These are phyloP conservation scores for Kluyveromyces aestuarii DNA, from an alignment of 805 yeast species.

Conservation along the genomic window DNA sequence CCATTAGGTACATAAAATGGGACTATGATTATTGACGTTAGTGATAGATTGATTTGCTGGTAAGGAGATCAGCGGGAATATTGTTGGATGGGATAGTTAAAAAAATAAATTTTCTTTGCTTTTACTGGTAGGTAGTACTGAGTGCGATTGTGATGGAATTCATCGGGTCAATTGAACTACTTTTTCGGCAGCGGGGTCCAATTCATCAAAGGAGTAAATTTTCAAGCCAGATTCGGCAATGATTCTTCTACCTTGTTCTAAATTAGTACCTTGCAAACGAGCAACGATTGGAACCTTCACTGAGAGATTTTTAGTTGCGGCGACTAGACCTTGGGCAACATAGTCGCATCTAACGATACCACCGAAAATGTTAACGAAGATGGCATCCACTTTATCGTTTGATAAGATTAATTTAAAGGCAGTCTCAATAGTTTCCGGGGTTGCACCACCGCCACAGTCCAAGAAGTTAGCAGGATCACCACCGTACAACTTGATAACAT, in stretches of 20 bases:
- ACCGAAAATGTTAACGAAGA: slow-evolving; percentile 97
- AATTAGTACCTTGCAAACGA: slow-evolving; percentile 97
- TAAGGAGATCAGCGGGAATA: no score
- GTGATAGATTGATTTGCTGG: no score
- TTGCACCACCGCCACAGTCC: slow-evolving; percentile 99
- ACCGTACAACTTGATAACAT: slow-evolving; percentile 94
- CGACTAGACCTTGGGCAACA: slow-evolving; percentile 95
- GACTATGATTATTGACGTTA: not conserved
- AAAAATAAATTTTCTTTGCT: no score
- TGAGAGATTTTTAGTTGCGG: slow-evolving; percentile 86
- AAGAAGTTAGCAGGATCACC: slow-evolving; percentile 99
- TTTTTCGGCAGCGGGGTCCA: slow-evolving; percentile 95
- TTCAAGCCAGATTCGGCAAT: slow-evolving; percentile 84
- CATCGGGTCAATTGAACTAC: slow-evolving; percentile 62
- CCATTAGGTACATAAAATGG: not conserved
- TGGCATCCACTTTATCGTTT: slow-evolving; percentile 84
- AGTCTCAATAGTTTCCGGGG: slow-evolving; percentile 94
- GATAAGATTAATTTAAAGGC: slow-evolving; percentile 91
- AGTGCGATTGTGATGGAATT: not conserved
- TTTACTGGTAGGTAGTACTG: no score
- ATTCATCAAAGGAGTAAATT: slow-evolving; percentile 83
- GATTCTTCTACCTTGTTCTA: slow-evolving; percentile 78
- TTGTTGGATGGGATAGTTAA: no score
- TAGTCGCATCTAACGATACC: slow-evolving; percentile 99
- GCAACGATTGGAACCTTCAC: slow-evolving; percentile 92